phyloP scores from a whole-genome alignment of 768 basidiomycete species.

The Infundibulicybe gibba region DNA sequence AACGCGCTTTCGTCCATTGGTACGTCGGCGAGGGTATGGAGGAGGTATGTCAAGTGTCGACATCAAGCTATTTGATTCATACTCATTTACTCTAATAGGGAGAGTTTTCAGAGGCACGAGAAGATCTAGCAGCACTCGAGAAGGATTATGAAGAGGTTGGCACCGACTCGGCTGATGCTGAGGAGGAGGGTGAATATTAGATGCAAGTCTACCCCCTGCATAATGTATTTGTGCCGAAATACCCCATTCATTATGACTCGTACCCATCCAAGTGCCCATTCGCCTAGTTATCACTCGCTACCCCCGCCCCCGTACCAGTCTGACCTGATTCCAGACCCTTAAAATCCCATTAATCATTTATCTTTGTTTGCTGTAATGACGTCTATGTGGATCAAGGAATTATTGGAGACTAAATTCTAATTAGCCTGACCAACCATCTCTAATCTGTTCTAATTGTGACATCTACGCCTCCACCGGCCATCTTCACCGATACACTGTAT shows the following conservation, averaged over 20 bases:
- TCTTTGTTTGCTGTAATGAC: not conserved
- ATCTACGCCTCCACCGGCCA: constrained; percentile 38
- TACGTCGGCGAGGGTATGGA: constrained; percentile 99
- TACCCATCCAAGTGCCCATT: no score
- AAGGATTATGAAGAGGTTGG: constrained; percentile 93
- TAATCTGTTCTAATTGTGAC: constrained; percentile 36
- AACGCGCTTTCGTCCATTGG: constrained; percentile 90
- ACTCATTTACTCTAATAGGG: constrained; percentile 40
- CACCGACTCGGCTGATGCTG: constrained; percentile 69
- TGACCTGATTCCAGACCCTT: no score
- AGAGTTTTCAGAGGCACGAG: constrained; percentile 97
- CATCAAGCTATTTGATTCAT: constrained; percentile 1
- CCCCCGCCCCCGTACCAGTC: no score
- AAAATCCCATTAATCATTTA: not conserved
- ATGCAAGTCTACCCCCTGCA: constrained; percentile 1
- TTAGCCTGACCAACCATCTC: not conserved
- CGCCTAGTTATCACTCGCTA: no score
- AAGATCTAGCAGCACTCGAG: constrained; percentile 96
- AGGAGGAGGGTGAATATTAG: constrained; percentile 64
- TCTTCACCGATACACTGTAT: constrained; percentile 28
- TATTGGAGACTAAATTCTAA: not conserved
- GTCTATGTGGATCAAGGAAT: not conserved
- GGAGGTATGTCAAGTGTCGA: constrained; percentile 44
- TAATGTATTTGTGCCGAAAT: not conserved
- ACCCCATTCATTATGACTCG: not conserved